Conservation (phyloP, 208 protist genomes). For the Trichomonas vaginalis region DNA sequence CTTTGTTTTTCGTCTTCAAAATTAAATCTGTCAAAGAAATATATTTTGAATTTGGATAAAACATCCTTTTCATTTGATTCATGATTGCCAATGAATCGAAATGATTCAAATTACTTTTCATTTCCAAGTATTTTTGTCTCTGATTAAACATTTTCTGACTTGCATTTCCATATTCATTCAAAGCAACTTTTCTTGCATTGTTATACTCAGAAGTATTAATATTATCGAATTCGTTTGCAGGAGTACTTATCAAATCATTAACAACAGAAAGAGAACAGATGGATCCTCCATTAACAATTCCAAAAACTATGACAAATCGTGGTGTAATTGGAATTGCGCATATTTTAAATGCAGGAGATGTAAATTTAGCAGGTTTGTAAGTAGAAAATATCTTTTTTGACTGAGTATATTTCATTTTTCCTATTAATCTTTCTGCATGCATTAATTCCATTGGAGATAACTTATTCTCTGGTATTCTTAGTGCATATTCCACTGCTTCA, state of each 20-base stretch:
- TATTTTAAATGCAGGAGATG: neutral
- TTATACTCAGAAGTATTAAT: neutral
- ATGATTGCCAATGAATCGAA: neutral
- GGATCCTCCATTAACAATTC: neutral
- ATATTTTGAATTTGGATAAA: neutral
- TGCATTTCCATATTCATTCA: neutral
- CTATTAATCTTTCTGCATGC: neutral
- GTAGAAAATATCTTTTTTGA: neutral
- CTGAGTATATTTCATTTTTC: neutral
- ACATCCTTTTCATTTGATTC: neutral
- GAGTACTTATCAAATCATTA: neutral
- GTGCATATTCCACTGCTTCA: neutral
- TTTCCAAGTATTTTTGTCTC: neutral
- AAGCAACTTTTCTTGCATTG: neutral
- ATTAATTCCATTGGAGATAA: neutral
- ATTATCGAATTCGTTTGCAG: neutral
- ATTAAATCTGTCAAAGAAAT: neutral
- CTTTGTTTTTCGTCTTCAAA: neutral
- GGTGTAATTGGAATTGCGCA: neutral
- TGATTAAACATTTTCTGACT: neutral
- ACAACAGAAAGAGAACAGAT: neutral
- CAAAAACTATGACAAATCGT: neutral
- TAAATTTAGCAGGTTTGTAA: neutral
- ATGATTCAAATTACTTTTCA: neutral
- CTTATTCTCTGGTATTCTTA: neutral